Evolutionary conservation across 371 early-diverging fungal genomes (phyloP), one percentile per base, ranked within the genome.

Genomic region (Mortierella sp.): DNA sequence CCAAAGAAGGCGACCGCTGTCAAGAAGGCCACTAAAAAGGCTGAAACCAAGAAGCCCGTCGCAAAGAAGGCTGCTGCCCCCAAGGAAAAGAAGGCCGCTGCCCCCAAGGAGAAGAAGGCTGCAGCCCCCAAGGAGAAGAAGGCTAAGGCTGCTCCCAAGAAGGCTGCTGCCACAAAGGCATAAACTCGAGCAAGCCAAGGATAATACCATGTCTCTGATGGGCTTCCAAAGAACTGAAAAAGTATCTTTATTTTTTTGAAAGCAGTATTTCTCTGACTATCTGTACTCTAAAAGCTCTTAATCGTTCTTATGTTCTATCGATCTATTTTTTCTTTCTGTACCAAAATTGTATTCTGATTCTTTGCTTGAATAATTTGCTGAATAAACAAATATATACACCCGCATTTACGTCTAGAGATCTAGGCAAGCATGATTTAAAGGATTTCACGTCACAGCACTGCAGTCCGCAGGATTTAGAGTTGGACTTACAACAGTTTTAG

Each of bases 41-140:
- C 82, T 54, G 68, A 86, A 47, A 65, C 85, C 40, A 89, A 88
- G 86, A 88, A 87, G 83, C 68, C 87, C 29, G 75, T 79, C 37
- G 82, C 85, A 31, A 79, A 75, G 66, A 83, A 77, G 81, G 76
- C 79, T 53, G 66, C 86, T 32, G 69, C 77, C 26, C 55, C 87
- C 51, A 83, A 86, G 76, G 86, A 87, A 43, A 86, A 72, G 70
- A 70, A 69, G 61, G 59, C 69, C 23, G 70, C 74, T 63, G 74
- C 74, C 51, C 26, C 78, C 66, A 87, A 86, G 76, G 80, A 72
- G 34, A 66, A 82, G 57, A 81, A 83, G 79, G 83, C 84, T 71
- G 81, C 76, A 2, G 68, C 85, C 34, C 75, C 85, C 61, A 64
- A 79, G 47, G 55, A 81, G 31, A 82, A 79, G 66, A 75, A 69